Conservation (phyloP, 176 grass and related monocot species). For the Hordeum marinum region DNA sequence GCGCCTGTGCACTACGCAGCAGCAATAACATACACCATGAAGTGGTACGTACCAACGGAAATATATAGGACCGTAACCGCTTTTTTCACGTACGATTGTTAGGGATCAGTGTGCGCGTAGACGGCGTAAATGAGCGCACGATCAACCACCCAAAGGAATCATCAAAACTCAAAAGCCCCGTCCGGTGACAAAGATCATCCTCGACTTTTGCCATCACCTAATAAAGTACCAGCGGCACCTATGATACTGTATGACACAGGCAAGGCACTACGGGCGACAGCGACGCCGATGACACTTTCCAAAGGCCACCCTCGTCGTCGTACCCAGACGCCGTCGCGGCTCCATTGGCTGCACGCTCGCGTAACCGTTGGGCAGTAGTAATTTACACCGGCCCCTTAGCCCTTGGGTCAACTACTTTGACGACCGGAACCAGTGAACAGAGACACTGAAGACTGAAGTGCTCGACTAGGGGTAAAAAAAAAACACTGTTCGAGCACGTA, state of each 20-base stretch:
- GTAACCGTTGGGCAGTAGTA: neutral
- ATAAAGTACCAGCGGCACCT: neutral
- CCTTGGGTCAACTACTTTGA: too few species aligned
- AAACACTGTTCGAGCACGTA: too few species aligned
- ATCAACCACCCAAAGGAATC: neutral
- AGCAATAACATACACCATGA: too few species aligned
- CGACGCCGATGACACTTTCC: neutral
- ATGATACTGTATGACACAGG: too few species aligned
- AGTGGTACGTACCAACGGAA: neutral
- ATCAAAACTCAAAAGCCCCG: neutral
- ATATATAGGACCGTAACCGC: neutral
- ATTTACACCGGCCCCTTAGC: too few species aligned
- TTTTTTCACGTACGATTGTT: neutral
- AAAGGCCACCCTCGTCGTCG: too few species aligned
- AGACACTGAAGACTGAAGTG: too few species aligned
- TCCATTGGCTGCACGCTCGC: neutral
- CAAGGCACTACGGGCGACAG: neutral
- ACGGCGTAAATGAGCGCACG: neutral
- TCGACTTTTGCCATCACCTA: neutral
- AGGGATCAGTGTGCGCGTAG: too few species aligned
- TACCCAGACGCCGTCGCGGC: too few species aligned
- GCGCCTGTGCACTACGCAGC: too few species aligned
- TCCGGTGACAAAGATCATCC: neutral
- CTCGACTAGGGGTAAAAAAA: too few species aligned
- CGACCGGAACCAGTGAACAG: too few species aligned